Base-by-base conservation (phyloP, 306 rosid genomes). In the Quercus aquifolioides region DNA sequence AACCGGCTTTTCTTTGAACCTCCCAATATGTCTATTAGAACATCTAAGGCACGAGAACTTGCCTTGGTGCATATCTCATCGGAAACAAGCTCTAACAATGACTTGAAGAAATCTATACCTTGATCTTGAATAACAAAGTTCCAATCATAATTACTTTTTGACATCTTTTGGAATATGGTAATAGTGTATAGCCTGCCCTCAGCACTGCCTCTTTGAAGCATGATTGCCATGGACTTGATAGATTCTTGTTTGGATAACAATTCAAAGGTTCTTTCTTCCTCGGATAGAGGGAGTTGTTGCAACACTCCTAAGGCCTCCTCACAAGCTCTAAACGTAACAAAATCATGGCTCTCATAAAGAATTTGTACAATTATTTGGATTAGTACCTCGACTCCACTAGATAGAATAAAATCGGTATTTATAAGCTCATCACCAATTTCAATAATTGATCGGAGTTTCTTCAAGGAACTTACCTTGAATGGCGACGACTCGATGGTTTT, bases 281-380 rank as follows among this genome's bases (percentile, higher is more conserved):
- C 78, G 1, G 73, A 73, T 15, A 81, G 8, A 0, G 86, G 81
- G 26, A 88, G 78, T n/a, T 69, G 77, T 15, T 71, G 84, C 10
- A 88, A 75, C n/a, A 86, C 77, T 1, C 87, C 85, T 19, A 88
- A 38, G 19, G 90, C 88, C 83, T 88, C 92, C 60, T 88, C 92
- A 59, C 88, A 86, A 5, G 88, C 88, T 30, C 84, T 78, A 30
- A 86, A 88, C 1, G 85, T 68, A 2, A 21, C 52, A 54, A 88
- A 86, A 78, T 84, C 92, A 2, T 82, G 82, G 26, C 69, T 46
- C 38, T 81, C 85, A 14, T 54, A n/a, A 19, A 78, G 79, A 76
- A 73, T 78, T 68, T 83, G 87, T 5, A 78, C 74, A 5, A 88
- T 46, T 10, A 87, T 83, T 52, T 69, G 75, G 30, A 81, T 78